These are phyloP conservation scores for Russula abietina DNA, from an alignment of 768 basidiomycete genomes.

Conservation along the genomic window DNA sequence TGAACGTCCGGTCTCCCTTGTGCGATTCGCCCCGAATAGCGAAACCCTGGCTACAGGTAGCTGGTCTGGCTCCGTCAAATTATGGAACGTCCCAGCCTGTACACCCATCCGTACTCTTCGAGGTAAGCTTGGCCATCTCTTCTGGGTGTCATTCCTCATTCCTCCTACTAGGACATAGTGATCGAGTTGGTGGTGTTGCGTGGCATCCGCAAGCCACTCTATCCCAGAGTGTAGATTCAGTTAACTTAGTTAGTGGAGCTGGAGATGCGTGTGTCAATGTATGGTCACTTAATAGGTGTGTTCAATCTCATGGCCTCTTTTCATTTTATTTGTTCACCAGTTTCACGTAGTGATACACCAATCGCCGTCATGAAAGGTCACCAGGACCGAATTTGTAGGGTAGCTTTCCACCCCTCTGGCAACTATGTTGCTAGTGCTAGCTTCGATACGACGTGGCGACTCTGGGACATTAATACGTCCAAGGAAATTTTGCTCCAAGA, in stretches of 20 bases:
- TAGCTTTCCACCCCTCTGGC: slow-evolving; percentile 96
- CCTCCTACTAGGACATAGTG: slow-evolving; percentile 60
- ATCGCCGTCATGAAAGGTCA: slow-evolving; percentile 86
- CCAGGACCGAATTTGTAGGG: slow-evolving; percentile 82
- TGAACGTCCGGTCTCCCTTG: slow-evolving; percentile 87
- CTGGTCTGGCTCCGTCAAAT: slow-evolving; percentile 91
- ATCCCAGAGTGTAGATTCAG: slow-evolving; percentile 50
- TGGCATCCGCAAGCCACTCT: slow-evolving; percentile 96
- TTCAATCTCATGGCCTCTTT: slow-evolving; percentile 17
- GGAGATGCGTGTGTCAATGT: slow-evolving; percentile 81
- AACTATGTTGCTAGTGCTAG: slow-evolving; percentile 90
- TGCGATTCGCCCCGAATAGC: slow-evolving; percentile 92
- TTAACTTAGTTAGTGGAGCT: slow-evolving; percentile 88
- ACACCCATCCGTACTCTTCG: slow-evolving; percentile 68
- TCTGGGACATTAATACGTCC: slow-evolving; percentile 86
- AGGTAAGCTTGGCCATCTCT: slow-evolving; percentile 41
- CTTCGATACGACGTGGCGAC: slow-evolving; percentile 94
- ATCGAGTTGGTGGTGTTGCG: slow-evolving; percentile 90
- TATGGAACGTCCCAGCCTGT: slow-evolving; percentile 94
- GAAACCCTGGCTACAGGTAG: slow-evolving; percentile 85
- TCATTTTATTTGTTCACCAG: neutral
- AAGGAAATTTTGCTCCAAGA: slow-evolving; percentile 88
- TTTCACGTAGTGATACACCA: slow-evolving; percentile 62
- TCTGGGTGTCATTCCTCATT: slow-evolving; percentile 13
- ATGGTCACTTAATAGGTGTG: slow-evolving; percentile 81